Evolutionary conservation across 345 rosid genomes (phyloP), one percentile per base, ranked within the genome.

Genomic region (Syzygium grande): DNA sequence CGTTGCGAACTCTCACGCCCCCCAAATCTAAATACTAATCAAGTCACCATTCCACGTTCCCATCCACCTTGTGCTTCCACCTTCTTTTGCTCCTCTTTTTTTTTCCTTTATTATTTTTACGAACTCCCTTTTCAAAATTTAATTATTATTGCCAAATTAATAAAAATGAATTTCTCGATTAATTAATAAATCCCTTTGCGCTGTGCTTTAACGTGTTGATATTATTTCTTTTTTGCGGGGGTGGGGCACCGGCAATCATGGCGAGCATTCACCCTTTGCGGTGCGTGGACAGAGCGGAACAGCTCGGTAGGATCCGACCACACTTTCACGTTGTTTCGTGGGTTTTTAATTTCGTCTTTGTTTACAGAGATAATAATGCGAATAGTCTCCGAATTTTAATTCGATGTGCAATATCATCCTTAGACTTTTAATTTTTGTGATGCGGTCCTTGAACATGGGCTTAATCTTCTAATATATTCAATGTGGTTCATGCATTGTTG

Each of bases 261-360:
- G 88, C 87, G 83, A 61, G 89, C 88, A 89, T 90, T 89, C 91
- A 56, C 90, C 58, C 79, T 6, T 5, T 30, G 85, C 23, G 17
- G 89, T 73, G 65, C 84, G 83, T 85, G 53, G 85, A 78, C 85
- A 55, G 86, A 79, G 86, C 85, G 87, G 51, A 88, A 88, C 90
- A 91, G 90, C 90, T 52, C 46, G 46, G 46, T 34, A 34, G 17
- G 80, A 68, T 68, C 80, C 13, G 11, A 34, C 46, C 6, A 43
- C 38, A 17, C 79, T 68, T 34, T 43, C 46, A 6, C 34, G 80
- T 34, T 68, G 46, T 11, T 68, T 17, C 7, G 25, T 1, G 80
- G 15, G 27, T 38, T 73, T 61, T 61, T 58, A 1, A 2, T 68
- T 68, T 17, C 7, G 25, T 34, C 49, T 68, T 68, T 73, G 49